Base-by-base conservation (phyloP, 805 yeast species). In the Grigorovia transvaalensis region DNA sequence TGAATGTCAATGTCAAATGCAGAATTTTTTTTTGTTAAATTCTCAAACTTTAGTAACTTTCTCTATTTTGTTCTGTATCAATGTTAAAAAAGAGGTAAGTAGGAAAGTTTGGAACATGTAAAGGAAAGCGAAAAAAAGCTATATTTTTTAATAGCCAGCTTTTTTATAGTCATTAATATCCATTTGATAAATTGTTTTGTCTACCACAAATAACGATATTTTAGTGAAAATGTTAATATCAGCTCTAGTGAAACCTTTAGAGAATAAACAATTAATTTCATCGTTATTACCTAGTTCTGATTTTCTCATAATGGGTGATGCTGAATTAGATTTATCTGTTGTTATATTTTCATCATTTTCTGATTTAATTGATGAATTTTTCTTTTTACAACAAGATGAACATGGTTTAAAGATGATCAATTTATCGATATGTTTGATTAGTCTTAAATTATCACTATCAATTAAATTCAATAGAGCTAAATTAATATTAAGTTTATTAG, bases 361-460 rank as follows among this genome's bases (percentile, higher is more conserved):
- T 33, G 38, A 33, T 33, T 33, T 33, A 33, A 33, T 33, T 33
- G 38, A 33, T 33, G 15, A 33, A 20, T 42, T 45, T 44, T 53
- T 51, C 44, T 57, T 57, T 47, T 61, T 61, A 17, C 61, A 63
- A 61, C 87, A 83, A 15, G 82, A 79, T 40, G 74, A 67, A 61
- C 88, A 82, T 29, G 78, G 70, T 58, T 68, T 72, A 63, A 79
- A 81, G 53, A 77, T 74, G 50, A 82, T 71, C 50, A 64, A 51
- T 55, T 66, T 67, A 47, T 65, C 66, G 43, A 63, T 51, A 52
- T 66, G 69, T 51, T 63, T 60, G n/a, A 67, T 57, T 35, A 64
- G 15, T 33, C 8, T 33, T 33, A 33, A 33, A 33, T 33, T 33
- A 33, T 33, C 38, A 33, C 15, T 33, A 33, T 33, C 15, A 11